Evolutionary conservation across 441 rosid genomes (phyloP).

Genomic region (Gossypium schwendimanii): DNA sequence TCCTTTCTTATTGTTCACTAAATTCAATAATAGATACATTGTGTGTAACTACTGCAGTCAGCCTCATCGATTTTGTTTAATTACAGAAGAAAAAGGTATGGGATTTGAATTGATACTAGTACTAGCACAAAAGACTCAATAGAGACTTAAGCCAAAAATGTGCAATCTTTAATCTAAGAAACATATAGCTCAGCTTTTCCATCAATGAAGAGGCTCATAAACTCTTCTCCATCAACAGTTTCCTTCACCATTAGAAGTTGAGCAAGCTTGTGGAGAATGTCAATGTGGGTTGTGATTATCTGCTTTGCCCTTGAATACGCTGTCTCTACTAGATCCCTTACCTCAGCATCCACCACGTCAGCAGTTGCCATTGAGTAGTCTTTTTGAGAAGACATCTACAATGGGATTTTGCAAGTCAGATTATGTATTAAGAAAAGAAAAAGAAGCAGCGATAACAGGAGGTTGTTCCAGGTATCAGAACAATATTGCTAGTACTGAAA

Average conservation of each 20-base stretch:
- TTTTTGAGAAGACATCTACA: constrained; percentile 88
- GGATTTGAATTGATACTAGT: background rate
- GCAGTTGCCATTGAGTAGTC: constrained; percentile 98
- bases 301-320: constrained; percentile 66
- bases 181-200: constrained; percentile 73
- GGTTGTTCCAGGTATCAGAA: background rate
- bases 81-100: background rate
- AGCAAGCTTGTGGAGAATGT: constrained; percentile 82
- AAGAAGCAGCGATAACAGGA: too few species aligned
- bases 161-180: constrained; percentile 5
- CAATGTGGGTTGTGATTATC: constrained; percentile 66
- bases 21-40: background rate
- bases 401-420: background rate
- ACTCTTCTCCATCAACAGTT: constrained; percentile 84
- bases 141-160: background rate
- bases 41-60: background rate
- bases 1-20: background rate
- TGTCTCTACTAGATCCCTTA: constrained; percentile 69
- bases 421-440: background rate
- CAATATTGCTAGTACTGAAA: background rate
- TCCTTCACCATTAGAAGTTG: constrained; percentile 73
- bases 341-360: constrained; percentile 83
- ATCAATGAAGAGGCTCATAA: constrained; percentile 80
- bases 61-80: background rate
- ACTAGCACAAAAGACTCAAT: background rate